These are phyloP conservation scores for Coniella lustricola DNA, from an alignment of 2,329 filamentous ascomycete species.

Conservation along the genomic window DNA sequence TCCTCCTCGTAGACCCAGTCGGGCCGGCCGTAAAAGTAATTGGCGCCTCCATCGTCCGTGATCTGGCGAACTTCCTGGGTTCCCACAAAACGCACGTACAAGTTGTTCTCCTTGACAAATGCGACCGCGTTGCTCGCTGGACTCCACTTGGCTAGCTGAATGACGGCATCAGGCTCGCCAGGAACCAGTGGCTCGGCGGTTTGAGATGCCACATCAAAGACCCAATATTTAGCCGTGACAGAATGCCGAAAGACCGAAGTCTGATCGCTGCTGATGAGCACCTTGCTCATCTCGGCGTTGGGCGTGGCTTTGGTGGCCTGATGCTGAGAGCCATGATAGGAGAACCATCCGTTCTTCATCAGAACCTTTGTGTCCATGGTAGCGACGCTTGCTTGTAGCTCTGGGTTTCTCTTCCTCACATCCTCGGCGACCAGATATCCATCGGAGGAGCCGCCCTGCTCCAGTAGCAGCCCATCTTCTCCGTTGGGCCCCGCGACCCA, in stretches of 20 bases:
- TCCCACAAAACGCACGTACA: slow-evolving; percentile 65
- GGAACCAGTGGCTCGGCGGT: slow-evolving; percentile 71
- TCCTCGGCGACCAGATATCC: slow-evolving; percentile 83
- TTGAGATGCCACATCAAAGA: slow-evolving; percentile 83
- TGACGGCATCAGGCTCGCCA: slow-evolving; percentile 50
- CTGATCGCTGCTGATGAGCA: slow-evolving; percentile 68
- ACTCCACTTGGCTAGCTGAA: slow-evolving; percentile 87
- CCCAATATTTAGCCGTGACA: slow-evolving; percentile 78
- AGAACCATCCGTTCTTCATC: slow-evolving; percentile 64
- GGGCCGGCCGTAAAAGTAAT: slow-evolving; percentile 91
- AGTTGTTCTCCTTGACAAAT: slow-evolving; percentile 87
- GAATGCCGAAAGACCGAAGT: slow-evolving; percentile 86
- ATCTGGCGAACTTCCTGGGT: slow-evolving; percentile 60
- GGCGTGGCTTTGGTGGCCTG: slow-evolving; percentile 60
- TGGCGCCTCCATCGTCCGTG: slow-evolving; percentile 76
- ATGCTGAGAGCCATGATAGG: slow-evolving; percentile 48
- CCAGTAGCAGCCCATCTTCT: slow-evolving; percentile 79
- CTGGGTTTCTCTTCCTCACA: slow-evolving; percentile 47
- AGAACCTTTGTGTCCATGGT: slow-evolving; percentile 55
- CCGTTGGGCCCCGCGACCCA: slow-evolving; percentile 71
- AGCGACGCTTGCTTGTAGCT: slow-evolving; percentile 29
- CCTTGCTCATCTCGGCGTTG: slow-evolving; percentile 76
- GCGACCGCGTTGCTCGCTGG: slow-evolving; percentile 78
- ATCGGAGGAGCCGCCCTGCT: slow-evolving; percentile 56
- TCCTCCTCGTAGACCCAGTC: slow-evolving; percentile 96